Conservation (phyloP, 257 asterid species). For the Cordia subcordata region DNA sequence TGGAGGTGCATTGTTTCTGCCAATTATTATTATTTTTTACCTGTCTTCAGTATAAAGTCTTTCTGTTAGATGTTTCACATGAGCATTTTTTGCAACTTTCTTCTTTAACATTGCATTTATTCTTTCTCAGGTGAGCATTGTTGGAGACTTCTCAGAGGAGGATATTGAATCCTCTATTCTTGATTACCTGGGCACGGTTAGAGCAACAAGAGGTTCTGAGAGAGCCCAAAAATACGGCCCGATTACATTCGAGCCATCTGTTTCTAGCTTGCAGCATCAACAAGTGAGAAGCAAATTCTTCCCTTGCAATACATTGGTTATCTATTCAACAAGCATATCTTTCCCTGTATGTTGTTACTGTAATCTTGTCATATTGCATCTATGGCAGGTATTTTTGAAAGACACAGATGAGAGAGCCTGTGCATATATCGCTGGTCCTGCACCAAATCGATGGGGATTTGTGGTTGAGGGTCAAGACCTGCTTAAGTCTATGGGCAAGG, state of each 20-base stretch:
- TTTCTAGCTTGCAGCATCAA: conserved; percentile 81
- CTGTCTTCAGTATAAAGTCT: conserved; percentile 5
- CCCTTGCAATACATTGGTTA: not conserved
- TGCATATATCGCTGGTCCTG: conserved; percentile 99
- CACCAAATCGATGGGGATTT: conserved; percentile 99
- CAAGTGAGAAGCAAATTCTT: conserved; percentile 48
- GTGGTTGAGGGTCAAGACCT: conserved; percentile 80
- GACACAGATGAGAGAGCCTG: conserved; percentile 99
- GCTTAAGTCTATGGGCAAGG: conserved; percentile 42
- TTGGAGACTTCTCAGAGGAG: conserved; percentile 96
- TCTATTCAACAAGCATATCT: not conserved
- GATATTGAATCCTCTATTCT: conserved; percentile 89
- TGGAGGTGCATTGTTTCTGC: conserved; percentile 61
- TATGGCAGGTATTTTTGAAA: conserved; percentile 77
- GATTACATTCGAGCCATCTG: conserved; percentile 53
- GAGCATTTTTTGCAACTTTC: conserved; percentile 7
- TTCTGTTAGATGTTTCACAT: conserved; percentile 1
- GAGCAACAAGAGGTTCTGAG: conserved; percentile 66
- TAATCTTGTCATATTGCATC: not conserved
- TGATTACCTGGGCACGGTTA: conserved; percentile 91
- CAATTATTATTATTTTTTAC: not conserved
- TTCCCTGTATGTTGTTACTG: not conserved
- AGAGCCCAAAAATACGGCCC: conserved; percentile 65
- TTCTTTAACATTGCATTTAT: conserved; percentile 15
- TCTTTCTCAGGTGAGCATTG: conserved; percentile 77